Base-by-base conservation (phyloP, 2,329 filamentous ascomycete species). In the Coniochaeta sp. region DNA sequence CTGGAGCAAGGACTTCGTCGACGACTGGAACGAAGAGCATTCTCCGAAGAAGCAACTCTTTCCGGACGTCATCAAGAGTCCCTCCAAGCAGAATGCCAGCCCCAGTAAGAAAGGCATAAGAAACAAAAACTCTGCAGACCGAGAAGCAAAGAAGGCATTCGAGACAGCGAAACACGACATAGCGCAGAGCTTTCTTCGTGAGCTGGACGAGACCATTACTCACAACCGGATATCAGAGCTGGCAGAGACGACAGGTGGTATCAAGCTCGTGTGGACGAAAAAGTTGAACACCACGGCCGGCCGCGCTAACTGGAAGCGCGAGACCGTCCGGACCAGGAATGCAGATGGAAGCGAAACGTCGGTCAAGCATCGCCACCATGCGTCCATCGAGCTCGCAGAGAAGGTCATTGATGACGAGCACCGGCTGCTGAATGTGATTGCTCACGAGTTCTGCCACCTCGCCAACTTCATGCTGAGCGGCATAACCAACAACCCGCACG, bases 371-470 rank as follows among this genome's bases (percentile, higher is more conserved):
- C 74, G 75, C 19, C 81, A 83, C 65, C 86, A 93, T 71, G 91
- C 91, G 10, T 85, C 81, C 17, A 96, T 98, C 68, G 93, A 98
- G 71, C 84, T 98, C 2, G 91, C 93, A 0, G 86, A 90, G 59
- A 96, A 96, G 71, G 88, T 97, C 55, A 92, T 98, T 63, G 86
- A 91, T 70, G 83, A 88, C 68, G 85, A 90, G 65, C 74, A 89
- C 61, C 85, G 91, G 3, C 81, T 98, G 1, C 81, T 95, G 64
- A 97, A 97, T 72, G 92, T 95, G 0, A 76, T 98, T n/a, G 91
- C 93, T 0, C 95, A 99, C 72, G 95, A 99, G 68, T 98, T 95
- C 77, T 98, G 95, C 72, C 95, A 99, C 70, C 77, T 98, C 1
- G 88, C 91, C 50, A 96, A 92, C 68, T 97, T 93, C 73, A 96